Evolutionary conservation across 306 rosid genomes (phyloP).

Genomic region (Cicer chorassanicum): DNA sequence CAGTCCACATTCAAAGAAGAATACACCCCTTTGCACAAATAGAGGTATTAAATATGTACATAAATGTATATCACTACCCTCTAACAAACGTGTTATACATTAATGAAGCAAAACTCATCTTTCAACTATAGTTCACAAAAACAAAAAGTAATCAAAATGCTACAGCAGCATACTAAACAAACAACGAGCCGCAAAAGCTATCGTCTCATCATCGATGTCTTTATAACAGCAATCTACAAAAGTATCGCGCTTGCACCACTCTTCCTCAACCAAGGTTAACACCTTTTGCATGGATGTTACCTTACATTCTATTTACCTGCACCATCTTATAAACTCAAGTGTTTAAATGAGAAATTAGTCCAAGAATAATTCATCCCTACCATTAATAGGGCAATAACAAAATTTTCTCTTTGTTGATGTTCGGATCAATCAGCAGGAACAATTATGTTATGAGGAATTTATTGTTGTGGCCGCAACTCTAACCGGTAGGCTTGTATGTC

Average conservation of each 20-base stretch:
- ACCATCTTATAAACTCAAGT: conserved; percentile 36
- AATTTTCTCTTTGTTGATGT: conserved; percentile 10
- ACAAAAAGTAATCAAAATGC: conserved; percentile 25
- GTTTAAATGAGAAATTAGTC: conserved; percentile 31
- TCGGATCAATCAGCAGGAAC: conserved; percentile 39
- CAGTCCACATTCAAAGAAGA: conserved; percentile 40
- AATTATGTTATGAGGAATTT: conserved; percentile 36
- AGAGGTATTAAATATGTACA: conserved; percentile 50
- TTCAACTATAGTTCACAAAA: conserved; percentile 17
- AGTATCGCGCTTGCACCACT: conserved; percentile 6
- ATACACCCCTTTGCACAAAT: conserved; percentile 39
- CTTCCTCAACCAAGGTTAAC: conserved; percentile 37
- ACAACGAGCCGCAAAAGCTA: conserved; percentile 42
- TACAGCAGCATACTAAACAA: conserved; percentile 42
- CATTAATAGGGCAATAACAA: conserved; percentile 32
- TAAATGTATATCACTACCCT: conserved; percentile 42
- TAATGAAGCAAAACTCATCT: conserved; percentile 41
- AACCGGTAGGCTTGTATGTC: conserved; percentile 91
- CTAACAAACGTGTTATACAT: conserved; percentile 43
- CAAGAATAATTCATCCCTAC: conserved; percentile 34
- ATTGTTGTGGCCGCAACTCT: conserved; percentile 61
- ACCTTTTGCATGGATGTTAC: conserved; percentile 34
- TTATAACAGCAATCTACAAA: conserved; percentile 45
- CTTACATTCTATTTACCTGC: conserved; percentile 37
- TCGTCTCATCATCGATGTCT: conserved; percentile 43